These are phyloP conservation scores for Gnaphalium uliginosum DNA, from an alignment of 129 eudicot species.

Conservation along the genomic window DNA sequence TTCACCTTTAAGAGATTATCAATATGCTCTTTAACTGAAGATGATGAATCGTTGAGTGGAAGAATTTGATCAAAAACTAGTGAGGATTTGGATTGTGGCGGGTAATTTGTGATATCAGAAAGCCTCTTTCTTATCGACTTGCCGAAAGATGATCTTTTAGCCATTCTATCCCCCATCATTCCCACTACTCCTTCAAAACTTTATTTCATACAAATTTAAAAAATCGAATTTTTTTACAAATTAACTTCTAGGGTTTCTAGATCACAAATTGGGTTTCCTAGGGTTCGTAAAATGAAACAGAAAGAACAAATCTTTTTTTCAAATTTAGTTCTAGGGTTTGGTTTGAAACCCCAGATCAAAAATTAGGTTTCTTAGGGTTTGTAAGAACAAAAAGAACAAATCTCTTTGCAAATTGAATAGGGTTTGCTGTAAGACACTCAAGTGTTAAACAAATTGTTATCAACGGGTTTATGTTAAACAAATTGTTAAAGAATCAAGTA, in stretches of 20 bases:
- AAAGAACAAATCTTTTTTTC: neutral
- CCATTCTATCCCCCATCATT: conserved; percentile 58
- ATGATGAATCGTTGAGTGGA: conserved; percentile 10
- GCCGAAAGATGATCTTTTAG: conserved; percentile 65
- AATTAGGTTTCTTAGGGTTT: conserved; percentile 1
- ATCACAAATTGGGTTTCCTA: neutral
- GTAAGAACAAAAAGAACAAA: neutral
- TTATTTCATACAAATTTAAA: neutral
- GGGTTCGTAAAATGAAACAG: neutral
- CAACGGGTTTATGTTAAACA: neutral
- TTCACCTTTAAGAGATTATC: conserved; percentile 63
- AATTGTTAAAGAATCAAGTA: neutral
- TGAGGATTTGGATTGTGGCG: conserved; percentile 52
- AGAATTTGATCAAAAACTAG: conserved; percentile 32
- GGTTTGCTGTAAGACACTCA: neutral
- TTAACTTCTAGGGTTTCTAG: neutral
- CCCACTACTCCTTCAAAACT: conserved; percentile 5
- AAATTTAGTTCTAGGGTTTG: neutral
- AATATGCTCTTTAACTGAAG: conserved; percentile 48
- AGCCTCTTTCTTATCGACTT: conserved; percentile 59
- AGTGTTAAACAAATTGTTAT: neutral
- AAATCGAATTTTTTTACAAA: neutral
- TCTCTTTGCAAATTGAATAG: conserved; percentile 13
- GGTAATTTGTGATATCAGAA: conserved; percentile 70
- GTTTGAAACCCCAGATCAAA: neutral